A percentile compares a stretch with the other conserved stretches of the same genome.
phyloP scores from a whole-genome alignment of 768 basidiomycete species.

The Naematelia aurantialba region DNA sequence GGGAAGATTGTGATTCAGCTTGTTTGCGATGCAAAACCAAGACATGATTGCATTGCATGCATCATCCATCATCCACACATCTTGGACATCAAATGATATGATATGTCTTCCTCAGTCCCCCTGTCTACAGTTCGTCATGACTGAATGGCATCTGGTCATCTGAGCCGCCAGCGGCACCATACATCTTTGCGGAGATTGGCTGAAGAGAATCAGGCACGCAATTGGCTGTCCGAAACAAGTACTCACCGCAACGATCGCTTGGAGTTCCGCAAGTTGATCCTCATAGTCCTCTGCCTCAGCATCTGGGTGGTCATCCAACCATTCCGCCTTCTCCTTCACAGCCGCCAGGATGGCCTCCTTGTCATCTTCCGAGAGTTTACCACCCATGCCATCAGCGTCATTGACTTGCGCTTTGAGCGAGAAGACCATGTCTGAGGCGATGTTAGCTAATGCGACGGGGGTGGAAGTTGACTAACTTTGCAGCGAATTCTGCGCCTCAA shows the following conservation, averaged over 20 bases:
- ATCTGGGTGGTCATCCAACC: conserved; percentile 76
- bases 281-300: conserved; percentile 85
- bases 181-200: conserved; percentile 79
- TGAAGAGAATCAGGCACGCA: conserved; percentile 25
- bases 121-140: conserved; percentile 59
- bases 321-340: conserved; percentile 84
- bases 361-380: conserved; percentile 58
- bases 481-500: conserved; percentile 51
- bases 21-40: too few species aligned
- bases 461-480: conserved; percentile 29
- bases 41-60: background rate
- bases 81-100: background rate
- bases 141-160: conserved; percentile 55
- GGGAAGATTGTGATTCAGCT: too few species aligned
- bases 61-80: background rate
- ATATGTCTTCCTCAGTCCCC: background rate
- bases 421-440: conserved; percentile 55
- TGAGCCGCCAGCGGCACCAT: conserved; percentile 53
- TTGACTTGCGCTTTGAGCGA: conserved; percentile 80
- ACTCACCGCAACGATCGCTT: conserved; percentile 42
- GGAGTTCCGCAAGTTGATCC: conserved; percentile 68
- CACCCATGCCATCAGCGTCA: conserved; percentile 85
- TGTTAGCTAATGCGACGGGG: conserved; percentile 46
- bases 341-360: conserved; percentile 62
- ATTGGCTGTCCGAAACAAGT: background rate